Evolutionary conservation across 257 asterid species (phyloP).

Genomic region (Nyctanthes arbortristis): DNA sequence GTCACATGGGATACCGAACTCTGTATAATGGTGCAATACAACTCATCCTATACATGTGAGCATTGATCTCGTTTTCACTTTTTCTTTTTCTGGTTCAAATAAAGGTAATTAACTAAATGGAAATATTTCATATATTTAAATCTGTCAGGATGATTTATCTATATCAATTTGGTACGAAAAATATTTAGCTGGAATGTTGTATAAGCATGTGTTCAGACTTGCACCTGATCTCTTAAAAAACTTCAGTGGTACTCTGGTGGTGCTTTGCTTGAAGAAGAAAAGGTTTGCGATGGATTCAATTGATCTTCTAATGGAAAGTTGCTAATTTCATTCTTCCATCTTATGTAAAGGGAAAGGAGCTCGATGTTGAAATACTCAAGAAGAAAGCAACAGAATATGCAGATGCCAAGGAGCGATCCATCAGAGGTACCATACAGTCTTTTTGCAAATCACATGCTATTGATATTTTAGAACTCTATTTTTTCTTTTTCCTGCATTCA

Average conservation of each 20-base stretch:
- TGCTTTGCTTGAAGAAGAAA: too few relatives aligned
- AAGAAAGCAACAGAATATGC: conserved; percentile 72
- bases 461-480: neutral
- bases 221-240: too few relatives aligned
- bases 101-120: neutral
- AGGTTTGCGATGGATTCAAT: too few relatives aligned
- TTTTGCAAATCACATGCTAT: conserved; percentile 1
- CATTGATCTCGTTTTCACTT: neutral
- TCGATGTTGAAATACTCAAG: conserved; percentile 71
- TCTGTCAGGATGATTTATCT: neutral
- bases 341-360: conserved; percentile 58
- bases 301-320: neutral
- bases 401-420: conserved; percentile 70
- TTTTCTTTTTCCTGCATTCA: conserved; percentile 16
- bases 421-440: conserved; percentile 51
- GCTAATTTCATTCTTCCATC: conserved; percentile 12
- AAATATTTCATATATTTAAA: neutral
- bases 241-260: too few relatives aligned
- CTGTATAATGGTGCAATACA: neutral
- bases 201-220: neutral
- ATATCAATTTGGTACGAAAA: neutral
- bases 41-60: neutral
- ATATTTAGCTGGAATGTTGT: conserved; percentile 5
- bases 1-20: neutral
- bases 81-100: neutral